Evolutionary conservation across 1,284 basidiomycete species (phyloP).

Genomic region (Apiotrichum mycotoxinovorans): DNA sequence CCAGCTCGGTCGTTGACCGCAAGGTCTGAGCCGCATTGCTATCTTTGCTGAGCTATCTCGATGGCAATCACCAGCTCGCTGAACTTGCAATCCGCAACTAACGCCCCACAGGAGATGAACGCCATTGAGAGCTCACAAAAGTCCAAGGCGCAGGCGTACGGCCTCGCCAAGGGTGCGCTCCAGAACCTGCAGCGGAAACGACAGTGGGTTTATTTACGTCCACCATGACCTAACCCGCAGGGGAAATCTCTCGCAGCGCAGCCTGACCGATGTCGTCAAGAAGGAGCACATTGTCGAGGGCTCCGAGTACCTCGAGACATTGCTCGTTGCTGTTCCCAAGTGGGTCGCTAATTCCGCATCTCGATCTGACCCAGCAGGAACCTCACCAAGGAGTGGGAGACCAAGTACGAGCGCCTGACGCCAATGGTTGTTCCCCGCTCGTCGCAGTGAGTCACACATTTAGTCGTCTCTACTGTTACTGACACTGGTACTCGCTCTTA

Average conservation of each 20-base stretch:
- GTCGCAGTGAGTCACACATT: constrained; percentile 60
- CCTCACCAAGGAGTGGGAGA: constrained; percentile 80
- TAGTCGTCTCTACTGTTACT: background rate
- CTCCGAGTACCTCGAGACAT: constrained; percentile 90
- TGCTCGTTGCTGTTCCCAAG: constrained; percentile 93
- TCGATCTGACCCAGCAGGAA: constrained; percentile 57
- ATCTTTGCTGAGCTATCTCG: no score
- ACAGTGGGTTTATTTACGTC: constrained; percentile 58
- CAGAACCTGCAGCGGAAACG: constrained; percentile 93
- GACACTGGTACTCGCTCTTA: background rate
- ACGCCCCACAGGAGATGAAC: constrained; percentile 66
- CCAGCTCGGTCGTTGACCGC: no score
- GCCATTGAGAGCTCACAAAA: constrained; percentile 87
- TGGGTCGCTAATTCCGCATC: constrained; percentile 40
- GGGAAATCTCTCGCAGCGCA: constrained; percentile 87
- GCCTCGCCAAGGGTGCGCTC: constrained; percentile 87
- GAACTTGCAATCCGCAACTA: background rate
- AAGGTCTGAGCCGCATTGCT: no score
- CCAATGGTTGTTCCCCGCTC: constrained; percentile 95
- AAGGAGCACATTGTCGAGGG: constrained; percentile 69
- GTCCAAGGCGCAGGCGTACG: constrained; percentile 86
- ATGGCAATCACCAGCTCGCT: no score
- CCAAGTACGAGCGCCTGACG: constrained; percentile 82
- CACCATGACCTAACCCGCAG: constrained; percentile 52
- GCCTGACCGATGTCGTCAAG: constrained; percentile 79